Conservation (phyloP, 495 filamentous ascomycete genomes). For the Staphylotrichum tortipilum region DNA sequence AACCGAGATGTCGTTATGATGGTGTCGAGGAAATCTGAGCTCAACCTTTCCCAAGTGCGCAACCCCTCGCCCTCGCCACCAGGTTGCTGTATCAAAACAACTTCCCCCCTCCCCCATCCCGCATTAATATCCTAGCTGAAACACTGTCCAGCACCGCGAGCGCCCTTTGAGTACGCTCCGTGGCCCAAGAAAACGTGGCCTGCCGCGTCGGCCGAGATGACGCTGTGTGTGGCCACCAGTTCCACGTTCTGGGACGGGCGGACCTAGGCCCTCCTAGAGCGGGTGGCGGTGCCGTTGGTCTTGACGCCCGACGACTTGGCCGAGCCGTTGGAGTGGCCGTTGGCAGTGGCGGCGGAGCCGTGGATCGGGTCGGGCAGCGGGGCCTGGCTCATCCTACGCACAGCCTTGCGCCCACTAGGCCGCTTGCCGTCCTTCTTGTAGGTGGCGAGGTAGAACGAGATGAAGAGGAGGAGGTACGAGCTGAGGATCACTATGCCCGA, state of each 20-base stretch:
- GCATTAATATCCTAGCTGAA: slow-evolving; percentile 1
- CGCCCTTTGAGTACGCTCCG: neutral
- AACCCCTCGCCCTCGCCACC: no score
- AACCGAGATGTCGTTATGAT: slow-evolving; percentile 25
- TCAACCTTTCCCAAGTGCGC: neutral
- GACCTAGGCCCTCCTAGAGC: slow-evolving; percentile 52
- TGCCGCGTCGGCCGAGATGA: neutral
- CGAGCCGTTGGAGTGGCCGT: slow-evolving; percentile 24
- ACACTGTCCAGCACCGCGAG: neutral
- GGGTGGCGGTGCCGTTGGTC: slow-evolving; percentile 42
- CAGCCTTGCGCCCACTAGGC: slow-evolving; percentile 47
- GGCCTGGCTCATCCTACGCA: slow-evolving; percentile 46
- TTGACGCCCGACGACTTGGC: slow-evolving; percentile 40
- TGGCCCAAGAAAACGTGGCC: neutral
- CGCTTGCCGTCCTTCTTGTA: slow-evolving; percentile 80
- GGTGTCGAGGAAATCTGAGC: slow-evolving; percentile 5
- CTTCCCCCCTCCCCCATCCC: no score
- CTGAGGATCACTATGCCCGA: slow-evolving; percentile 83
- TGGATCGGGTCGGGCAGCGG: slow-evolving; percentile 43
- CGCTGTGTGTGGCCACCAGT: neutral
- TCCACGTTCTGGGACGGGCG: neutral
- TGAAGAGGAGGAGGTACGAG: slow-evolving; percentile 95
- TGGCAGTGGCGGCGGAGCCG: slow-evolving; percentile 12
- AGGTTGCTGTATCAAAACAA: neutral
- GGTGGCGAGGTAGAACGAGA: slow-evolving; percentile 96